These are phyloP conservation scores for Sugiyamaella sp. DNA, from an alignment of 1,139 yeast species.

Conservation along the genomic window DNA sequence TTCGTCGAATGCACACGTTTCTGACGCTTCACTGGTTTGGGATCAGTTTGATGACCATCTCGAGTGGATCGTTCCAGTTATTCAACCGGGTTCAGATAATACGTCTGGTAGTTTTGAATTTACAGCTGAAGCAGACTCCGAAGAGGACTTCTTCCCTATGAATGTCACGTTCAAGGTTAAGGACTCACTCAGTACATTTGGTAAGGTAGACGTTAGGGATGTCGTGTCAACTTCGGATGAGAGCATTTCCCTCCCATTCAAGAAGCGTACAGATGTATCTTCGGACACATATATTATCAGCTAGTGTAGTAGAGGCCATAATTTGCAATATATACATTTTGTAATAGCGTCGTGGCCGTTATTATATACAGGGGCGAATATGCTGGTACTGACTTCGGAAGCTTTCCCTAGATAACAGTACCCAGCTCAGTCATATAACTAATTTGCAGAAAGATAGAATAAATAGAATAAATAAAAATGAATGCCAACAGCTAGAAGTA, in stretches of 20 bases:
- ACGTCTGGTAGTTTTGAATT: conserved; percentile 81
- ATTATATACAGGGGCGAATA: conserved; percentile 2
- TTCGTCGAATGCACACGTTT: conserved; percentile 60
- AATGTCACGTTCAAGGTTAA: conserved; percentile 55
- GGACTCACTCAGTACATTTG: conserved; percentile 46
- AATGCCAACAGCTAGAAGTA: conserved; percentile 8
- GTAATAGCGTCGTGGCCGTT: neutral
- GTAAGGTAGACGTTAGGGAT: conserved; percentile 51
- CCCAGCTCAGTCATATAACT: no score
- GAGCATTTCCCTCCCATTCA: conserved; percentile 65
- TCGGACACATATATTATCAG: conserved; percentile 69
- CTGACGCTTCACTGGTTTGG: conserved; percentile 41
- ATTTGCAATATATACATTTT: neutral
- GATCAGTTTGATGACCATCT: conserved; percentile 46
- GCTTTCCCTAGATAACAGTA: no score
- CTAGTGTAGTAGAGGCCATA: conserved; percentile 22
- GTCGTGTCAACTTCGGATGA: conserved; percentile 46
- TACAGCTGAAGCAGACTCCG: conserved; percentile 70
- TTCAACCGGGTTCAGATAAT: conserved; percentile 43
- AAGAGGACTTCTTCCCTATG: conserved; percentile 90
- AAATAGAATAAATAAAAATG: conserved; percentile 8
- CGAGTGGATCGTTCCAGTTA: conserved; percentile 46
- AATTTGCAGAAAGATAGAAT: conserved; percentile 1
- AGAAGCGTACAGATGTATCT: conserved; percentile 60
- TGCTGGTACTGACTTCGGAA: no score